Percentiles rank a stretch among this genome's conserved stretches.
Conservation (phyloP, 495 filamentous ascomycete species). For the Neurospora hispaniola region DNA sequence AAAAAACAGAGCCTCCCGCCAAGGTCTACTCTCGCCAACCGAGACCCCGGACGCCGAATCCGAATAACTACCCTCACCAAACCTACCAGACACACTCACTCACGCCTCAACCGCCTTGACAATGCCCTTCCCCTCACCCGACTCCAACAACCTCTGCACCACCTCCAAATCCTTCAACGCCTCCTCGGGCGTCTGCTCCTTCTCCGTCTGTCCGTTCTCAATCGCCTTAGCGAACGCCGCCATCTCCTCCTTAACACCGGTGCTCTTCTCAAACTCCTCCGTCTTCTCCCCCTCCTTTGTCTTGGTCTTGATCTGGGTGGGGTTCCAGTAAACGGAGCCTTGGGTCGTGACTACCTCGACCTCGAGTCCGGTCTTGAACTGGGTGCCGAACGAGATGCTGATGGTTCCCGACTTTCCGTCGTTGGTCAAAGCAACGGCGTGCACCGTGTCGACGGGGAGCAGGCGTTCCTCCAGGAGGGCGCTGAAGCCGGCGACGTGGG, state of each 20-base stretch:
- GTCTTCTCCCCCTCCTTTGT: slow-evolving; percentile 18
- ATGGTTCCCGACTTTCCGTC: slow-evolving; percentile 52
- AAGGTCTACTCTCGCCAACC: neutral
- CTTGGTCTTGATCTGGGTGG: slow-evolving; percentile 25
- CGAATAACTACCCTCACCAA: neutral
- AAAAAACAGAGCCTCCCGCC: neutral
- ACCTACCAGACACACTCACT: neutral
- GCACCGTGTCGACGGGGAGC: slow-evolving; percentile 62
- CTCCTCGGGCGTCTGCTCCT: slow-evolving; percentile 49
- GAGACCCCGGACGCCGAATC: neutral
- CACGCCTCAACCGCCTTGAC: slow-evolving; percentile 10
- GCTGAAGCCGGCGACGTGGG: slow-evolving; percentile 47
- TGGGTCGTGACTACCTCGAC: slow-evolving; percentile 44
- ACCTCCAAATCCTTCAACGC: slow-evolving; percentile 62
- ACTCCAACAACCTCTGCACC: slow-evolving; percentile 50
- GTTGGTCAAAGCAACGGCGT: slow-evolving; percentile 47
- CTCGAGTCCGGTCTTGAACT: slow-evolving; percentile 37
- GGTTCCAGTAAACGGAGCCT: slow-evolving; percentile 36
- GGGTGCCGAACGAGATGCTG: slow-evolving; percentile 54
- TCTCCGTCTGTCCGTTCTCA: slow-evolving; percentile 31
- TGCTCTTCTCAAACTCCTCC: slow-evolving; percentile 41
- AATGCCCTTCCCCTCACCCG: slow-evolving; percentile 44
- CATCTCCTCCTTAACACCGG: slow-evolving; percentile 58
- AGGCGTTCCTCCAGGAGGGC: slow-evolving; percentile 48
- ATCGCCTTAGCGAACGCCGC: slow-evolving; percentile 51